These are phyloP conservation scores for Saccharomycopsis schoenii DNA, from an alignment of 805 yeast species.

Conservation along the genomic window DNA sequence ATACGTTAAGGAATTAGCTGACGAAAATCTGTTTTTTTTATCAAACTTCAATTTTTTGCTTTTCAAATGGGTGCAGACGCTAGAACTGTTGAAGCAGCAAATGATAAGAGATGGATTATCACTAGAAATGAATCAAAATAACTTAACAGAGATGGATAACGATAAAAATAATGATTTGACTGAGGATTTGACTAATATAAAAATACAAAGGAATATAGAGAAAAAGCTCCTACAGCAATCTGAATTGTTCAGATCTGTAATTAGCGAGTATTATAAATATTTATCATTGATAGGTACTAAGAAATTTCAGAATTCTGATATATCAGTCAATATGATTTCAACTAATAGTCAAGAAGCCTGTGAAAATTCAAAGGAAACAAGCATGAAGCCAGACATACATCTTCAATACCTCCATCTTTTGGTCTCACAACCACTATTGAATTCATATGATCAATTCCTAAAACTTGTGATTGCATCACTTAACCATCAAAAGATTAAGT, in stretches of 20 bases:
- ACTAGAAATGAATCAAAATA: neutral
- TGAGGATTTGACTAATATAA: conserved; percentile 6
- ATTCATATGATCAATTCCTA: conserved; percentile 44
- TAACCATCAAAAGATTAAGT: conserved; percentile 39
- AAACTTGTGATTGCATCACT: conserved; percentile 38
- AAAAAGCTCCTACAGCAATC: conserved; percentile 1
- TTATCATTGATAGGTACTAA: conserved; percentile 1
- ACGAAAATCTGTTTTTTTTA: conserved; percentile 1
- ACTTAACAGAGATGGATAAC: neutral
- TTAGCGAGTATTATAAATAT: conserved; percentile 2
- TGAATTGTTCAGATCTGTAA: neutral
- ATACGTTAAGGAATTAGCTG: conserved; percentile 16
- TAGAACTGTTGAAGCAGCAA: conserved; percentile 5
- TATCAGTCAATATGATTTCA: neutral
- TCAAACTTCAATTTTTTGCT: conserved; percentile 15
- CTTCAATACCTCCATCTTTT: conserved; percentile 5
- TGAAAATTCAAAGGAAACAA: neutral
- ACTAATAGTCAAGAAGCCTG: neutral
- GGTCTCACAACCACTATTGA: conserved; percentile 21
- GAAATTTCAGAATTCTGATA: neutral
- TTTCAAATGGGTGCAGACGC: conserved; percentile 20
- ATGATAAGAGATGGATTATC: conserved; percentile 1
- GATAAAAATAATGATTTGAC: neutral
- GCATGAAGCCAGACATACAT: neutral
- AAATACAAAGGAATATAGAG: conserved; percentile 9